phyloP scores from a whole-genome alignment of 2,329 filamentous ascomycete species.

The Botrytis aclada region DNA sequence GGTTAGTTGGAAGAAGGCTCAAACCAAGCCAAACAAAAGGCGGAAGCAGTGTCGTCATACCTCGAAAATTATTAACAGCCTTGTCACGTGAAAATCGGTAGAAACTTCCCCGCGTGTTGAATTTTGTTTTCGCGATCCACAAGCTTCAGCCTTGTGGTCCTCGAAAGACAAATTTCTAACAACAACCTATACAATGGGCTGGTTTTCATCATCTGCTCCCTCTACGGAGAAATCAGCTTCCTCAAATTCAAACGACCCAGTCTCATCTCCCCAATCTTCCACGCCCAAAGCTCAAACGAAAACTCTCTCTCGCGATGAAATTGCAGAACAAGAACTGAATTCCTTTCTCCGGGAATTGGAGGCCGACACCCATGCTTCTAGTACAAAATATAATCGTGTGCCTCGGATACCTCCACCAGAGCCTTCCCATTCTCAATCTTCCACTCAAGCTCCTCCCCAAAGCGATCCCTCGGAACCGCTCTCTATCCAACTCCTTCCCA shows the following conservation, averaged over 20 bases:
- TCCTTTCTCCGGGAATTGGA: constrained; percentile 39
- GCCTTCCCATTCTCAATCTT: not conserved
- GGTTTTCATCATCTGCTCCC: constrained; percentile 52
- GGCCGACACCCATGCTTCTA: constrained; percentile 28
- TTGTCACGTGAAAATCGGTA: constrained; percentile 11
- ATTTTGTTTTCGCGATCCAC: constrained; percentile 15
- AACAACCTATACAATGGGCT: constrained; percentile 50
- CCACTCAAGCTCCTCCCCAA: constrained; percentile 20
- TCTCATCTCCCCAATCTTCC: constrained; percentile 24
- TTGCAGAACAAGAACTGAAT: constrained; percentile 37
- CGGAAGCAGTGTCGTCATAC: constrained; percentile 24
- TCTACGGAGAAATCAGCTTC: constrained; percentile 22
- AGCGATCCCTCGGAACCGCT: constrained; percentile 41
- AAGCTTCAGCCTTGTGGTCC: constrained; percentile 18
- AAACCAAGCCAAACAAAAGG: not conserved
- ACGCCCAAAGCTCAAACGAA: constrained; percentile 22
- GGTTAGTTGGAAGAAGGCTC: not conserved
- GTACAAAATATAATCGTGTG: constrained; percentile 34
- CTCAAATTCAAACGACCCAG: not conserved
- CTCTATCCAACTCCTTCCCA: constrained; percentile 70
- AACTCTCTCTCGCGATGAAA: constrained; percentile 32
- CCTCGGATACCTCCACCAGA: constrained; percentile 23
- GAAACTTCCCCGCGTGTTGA: constrained; percentile 15
- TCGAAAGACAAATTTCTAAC: constrained; percentile 17
- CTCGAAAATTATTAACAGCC: constrained; percentile 19